Conservation (phyloP, 2,329 filamentous ascomycete genomes). For the Sporothrix protearum region DNA sequence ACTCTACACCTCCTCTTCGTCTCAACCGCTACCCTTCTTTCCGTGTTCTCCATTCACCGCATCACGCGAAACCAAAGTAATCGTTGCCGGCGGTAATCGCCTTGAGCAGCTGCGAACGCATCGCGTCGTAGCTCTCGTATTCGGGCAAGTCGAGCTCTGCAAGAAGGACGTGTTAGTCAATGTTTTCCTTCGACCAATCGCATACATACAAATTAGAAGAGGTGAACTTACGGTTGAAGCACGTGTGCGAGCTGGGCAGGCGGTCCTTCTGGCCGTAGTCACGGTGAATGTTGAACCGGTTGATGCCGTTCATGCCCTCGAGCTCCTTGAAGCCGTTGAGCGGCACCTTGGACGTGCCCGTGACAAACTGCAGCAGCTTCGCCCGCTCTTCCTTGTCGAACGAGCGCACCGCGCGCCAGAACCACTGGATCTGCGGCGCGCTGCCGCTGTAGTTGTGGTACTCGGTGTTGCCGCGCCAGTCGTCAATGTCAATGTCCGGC, state of each 20-base stretch:
- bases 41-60: neutral
- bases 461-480: conserved; percentile 99
- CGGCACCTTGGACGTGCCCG: conserved; percentile 95
- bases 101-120: conserved; percentile 84
- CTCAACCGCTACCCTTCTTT: neutral
- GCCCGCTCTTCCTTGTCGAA: conserved; percentile 99
- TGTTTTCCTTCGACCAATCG: no score
- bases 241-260: conserved; percentile 93
- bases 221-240: conserved; percentile 87
- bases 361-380: conserved; percentile 96
- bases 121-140: conserved; percentile 91
- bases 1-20: neutral
- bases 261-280: conserved; percentile 97
- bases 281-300: conserved; percentile 96
- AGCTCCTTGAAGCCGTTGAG: conserved; percentile 98
- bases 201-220: neutral
- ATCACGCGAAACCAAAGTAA: conserved; percentile 92
- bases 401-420: conserved; percentile 95
- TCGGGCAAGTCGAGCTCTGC: conserved; percentile 95
- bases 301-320: conserved; percentile 98
- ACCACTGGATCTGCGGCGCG: conserved; percentile 97
- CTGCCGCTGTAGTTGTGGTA: conserved; percentile 96
- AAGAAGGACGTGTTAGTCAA: neutral
- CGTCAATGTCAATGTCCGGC: conserved; percentile 94
- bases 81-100: conserved; percentile 98